Evolutionary conservation across 805 yeast species (phyloP), one percentile per base, ranked within the genome.

Genomic region (Yamadazyma nakazawae): DNA sequence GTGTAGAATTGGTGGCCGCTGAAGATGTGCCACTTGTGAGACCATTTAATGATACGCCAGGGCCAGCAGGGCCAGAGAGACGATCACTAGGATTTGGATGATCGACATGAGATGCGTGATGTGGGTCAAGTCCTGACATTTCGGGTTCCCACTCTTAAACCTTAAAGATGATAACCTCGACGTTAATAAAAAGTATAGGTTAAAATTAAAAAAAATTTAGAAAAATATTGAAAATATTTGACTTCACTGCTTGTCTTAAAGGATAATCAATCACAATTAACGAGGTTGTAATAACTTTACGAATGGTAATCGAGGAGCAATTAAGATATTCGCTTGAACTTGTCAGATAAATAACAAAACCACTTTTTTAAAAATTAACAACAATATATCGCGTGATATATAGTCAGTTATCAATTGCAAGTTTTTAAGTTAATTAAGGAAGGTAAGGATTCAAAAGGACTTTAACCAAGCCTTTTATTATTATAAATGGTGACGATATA

Each of bases 51-150:
- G 30, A 19, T 7, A 37, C 18, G 30, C 40, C 40, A 24, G 16
- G 18, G 30, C 30, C 40, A 5, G 14, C n/a, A 10, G 16, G 21
- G 16, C 34, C 34, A 12, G 43, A 26, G 18, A 32, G 43, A n/a
- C 43, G 43, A 13, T 31, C 43, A n/a, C 21, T 26, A 8, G 18
- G 35, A 32, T 19, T 40, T 12, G 42, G 18, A 8, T 24, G 32
- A 31, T 40, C 42, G 28, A 37, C 34, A 14, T 38, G 32, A 13
- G 32, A 14, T 9, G 18, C 5, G 25, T 38, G 41, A 18, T 41
- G 43, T 6, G 43, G 43, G 34, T 41, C 43, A 24, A 41, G 37
- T n/a, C 37, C 32, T 11, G 43, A 41, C 43, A 41, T 41, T 38
- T 16, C 5, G 17, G 13, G 9, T 28, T 13, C 32, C 32, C 24